A percentile compares a stretch with the other conserved stretches of the same genome.
Evolutionary conservation across 306 rosid species (phyloP).

Genomic region (Lotus japonicus): DNA sequence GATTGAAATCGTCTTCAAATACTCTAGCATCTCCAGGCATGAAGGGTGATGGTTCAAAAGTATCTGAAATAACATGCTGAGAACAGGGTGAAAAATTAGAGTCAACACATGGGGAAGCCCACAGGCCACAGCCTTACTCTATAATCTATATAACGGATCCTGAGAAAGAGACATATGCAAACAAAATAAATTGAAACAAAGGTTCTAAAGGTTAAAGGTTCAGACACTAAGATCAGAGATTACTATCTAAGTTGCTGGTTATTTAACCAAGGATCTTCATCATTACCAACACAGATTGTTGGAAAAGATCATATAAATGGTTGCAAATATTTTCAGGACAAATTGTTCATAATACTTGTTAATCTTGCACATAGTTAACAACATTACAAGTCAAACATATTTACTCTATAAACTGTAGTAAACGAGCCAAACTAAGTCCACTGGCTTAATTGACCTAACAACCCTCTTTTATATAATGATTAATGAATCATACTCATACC

Average conservation of each 20-base stretch:
- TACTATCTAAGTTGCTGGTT: not conserved
- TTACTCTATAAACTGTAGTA: not conserved
- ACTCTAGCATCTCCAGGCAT: constrained; percentile 69
- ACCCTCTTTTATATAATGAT: not conserved
- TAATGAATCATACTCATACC: constrained; percentile 50
- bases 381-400: not conserved
- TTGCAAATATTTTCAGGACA: not conserved
- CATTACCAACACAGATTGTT: not conserved
- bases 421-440: not conserved
- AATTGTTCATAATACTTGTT: not conserved
- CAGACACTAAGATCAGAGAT: not conserved
- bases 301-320: constrained; percentile 4
- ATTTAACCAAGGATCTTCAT: not conserved
- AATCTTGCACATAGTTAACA: not conserved
- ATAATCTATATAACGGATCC: not conserved
- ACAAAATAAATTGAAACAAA: not conserved
- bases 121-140: not conserved
- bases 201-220: not conserved
- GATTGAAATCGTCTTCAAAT: constrained; percentile 56
- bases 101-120: constrained; percentile 8
- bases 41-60: constrained; percentile 90
- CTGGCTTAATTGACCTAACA: not conserved
- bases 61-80: constrained; percentile 85
- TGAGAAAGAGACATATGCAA: not conserved
- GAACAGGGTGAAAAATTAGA: constrained; percentile 6